Conservation (phyloP, 805 yeast genomes). For the Torulaspora gathmanii region DNA sequence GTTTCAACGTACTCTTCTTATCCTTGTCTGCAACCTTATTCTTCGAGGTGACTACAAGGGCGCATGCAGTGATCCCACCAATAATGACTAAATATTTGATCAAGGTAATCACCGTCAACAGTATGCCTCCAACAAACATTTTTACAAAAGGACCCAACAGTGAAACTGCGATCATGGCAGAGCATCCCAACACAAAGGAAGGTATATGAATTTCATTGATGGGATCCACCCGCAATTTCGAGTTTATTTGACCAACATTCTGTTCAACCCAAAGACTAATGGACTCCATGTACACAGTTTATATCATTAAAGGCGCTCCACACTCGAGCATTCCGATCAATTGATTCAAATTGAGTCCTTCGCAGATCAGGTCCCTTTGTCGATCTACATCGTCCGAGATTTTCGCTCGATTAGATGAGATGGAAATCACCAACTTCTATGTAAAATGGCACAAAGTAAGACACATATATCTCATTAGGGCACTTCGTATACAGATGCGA, state of each 20-base stretch:
- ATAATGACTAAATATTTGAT: constrained; percentile 21
- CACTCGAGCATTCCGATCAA: background rate
- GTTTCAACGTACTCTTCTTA: background rate
- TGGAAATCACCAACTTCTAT: background rate
- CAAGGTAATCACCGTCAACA: constrained; percentile 23
- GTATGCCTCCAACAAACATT: constrained; percentile 25
- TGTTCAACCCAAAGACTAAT: constrained; percentile 8
- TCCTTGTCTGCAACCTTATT: constrained; percentile 4
- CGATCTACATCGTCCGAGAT: background rate
- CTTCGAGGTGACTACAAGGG: constrained; percentile 12
- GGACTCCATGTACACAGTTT: constrained; percentile 10
- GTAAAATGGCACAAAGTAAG: background rate
- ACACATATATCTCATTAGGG: background rate
- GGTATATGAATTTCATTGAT: constrained; percentile 22
- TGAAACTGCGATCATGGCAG: constrained; percentile 15
- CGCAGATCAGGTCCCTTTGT: background rate
- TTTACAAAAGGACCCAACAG: constrained; percentile 24
- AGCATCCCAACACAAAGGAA: constrained; percentile 25
- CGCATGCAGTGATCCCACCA: constrained; percentile 20
- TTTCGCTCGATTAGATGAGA: background rate
- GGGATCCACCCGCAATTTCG: constrained; percentile 13
- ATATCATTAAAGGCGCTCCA: background rate
- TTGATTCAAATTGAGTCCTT: background rate
- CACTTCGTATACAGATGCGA: background rate
- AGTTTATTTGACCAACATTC: constrained; percentile 7